Conservation (phyloP, 1,139 yeast genomes). For the Blastobotrys apis region DNA sequence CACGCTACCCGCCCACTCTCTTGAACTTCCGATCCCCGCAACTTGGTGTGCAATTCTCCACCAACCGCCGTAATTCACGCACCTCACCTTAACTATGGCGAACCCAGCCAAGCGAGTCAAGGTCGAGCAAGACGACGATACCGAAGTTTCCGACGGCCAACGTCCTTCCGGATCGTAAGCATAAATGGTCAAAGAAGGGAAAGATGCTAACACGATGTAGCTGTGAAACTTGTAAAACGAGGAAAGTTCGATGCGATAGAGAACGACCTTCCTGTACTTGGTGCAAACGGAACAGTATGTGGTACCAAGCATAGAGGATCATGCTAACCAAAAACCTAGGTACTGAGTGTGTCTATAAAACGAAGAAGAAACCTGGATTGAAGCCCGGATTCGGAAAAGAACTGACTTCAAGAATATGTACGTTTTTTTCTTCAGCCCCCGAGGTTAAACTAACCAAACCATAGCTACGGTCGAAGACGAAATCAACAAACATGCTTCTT, state of each 20-base stretch:
- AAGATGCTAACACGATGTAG: not conserved
- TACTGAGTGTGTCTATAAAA: slow-evolving; percentile 20
- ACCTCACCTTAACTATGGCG: not conserved
- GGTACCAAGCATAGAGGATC: no score
- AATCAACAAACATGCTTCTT: slow-evolving; percentile 10
- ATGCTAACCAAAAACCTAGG: no score
- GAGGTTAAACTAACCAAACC: not conserved
- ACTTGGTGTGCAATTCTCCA: not conserved
- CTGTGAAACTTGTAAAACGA: slow-evolving; percentile 23
- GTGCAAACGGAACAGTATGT: slow-evolving; percentile 22
- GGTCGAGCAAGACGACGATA: not conserved
- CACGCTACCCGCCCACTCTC: not conserved
- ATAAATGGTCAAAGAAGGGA: not conserved
- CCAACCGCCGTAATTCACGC: not conserved
- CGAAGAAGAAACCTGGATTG: slow-evolving; percentile 24
- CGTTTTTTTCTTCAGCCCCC: not conserved
- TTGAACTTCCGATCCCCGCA: not conserved
- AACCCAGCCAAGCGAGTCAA: slow-evolving; percentile 1
- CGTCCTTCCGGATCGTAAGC: slow-evolving; percentile 11
- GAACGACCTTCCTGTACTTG: slow-evolving; percentile 20
- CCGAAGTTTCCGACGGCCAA: no score
- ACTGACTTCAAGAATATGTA: slow-evolving; percentile 19
- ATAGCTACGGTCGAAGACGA: slow-evolving; percentile 15
- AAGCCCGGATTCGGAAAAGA: slow-evolving; percentile 25
- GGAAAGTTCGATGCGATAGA: slow-evolving; percentile 24